phyloP scores from a whole-genome alignment of 2,329 filamentous ascomycete genomes.

The Venturiaceae sp. region DNA sequence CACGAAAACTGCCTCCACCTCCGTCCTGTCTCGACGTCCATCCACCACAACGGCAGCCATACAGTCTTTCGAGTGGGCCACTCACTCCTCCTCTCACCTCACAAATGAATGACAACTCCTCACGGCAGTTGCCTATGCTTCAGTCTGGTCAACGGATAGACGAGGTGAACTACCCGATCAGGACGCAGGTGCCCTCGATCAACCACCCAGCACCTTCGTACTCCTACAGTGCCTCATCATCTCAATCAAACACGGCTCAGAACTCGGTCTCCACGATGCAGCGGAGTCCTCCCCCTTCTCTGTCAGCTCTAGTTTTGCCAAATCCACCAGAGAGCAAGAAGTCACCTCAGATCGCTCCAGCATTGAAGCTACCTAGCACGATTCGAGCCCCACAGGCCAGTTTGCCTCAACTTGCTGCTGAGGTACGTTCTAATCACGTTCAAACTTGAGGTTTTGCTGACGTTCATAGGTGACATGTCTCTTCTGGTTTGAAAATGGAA shows the following conservation, averaged over 20 bases:
- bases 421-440: constrained; percentile 15
- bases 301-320: neutral
- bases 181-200: neutral
- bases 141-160: neutral
- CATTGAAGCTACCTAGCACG: constrained; percentile 21
- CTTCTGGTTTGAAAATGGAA: constrained; percentile 91
- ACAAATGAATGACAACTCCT: neutral
- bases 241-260: neutral
- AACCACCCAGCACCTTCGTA: neutral
- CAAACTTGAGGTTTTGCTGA: neutral
- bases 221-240: neutral
- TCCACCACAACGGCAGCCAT: neutral
- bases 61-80: neutral
- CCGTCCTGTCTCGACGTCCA: neutral
- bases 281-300: neutral
- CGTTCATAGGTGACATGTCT: constrained; percentile 72
- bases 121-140: neutral
- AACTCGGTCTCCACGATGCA: neutral
- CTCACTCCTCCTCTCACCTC: neutral
- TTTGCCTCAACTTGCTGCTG: constrained; percentile 28
- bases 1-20: neutral
- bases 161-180: neutral
- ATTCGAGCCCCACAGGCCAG: constrained; percentile 28
- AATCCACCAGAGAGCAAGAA: neutral
- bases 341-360: constrained; percentile 10